Base-by-base conservation (phyloP, 2,329 filamentous ascomycete genomes). In the Penicillium concentricum region DNA sequence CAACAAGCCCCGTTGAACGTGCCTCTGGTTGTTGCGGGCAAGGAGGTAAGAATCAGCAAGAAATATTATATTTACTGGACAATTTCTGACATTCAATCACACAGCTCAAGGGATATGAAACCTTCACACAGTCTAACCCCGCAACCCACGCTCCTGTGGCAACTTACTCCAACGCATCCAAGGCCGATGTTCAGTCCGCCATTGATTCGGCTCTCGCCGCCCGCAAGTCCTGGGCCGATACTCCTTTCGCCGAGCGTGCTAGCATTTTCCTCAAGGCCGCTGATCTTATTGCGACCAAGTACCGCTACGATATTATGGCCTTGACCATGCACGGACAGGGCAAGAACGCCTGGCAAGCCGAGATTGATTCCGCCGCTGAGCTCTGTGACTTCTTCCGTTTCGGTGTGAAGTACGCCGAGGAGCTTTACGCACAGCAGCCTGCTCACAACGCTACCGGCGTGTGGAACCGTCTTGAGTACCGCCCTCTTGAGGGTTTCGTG, bases 271-370 rank as follows among this genome's bases (percentile, higher is more conserved):
- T 97, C 70, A 97, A 97, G 82, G 93, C 94, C 3, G 93, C 93
- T 34, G 92, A 97, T 72, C 81, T 99, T 61, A 86, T 99, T 65
- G 82, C 89, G 53, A 89, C 85, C 62, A 97, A 97, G 79, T 97
- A 99, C 78, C 86, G 94, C 72, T 97, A 96, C 77, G 91, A 97
- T 55, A 85, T 99, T 67, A 96, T 97, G 90, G 93, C 94, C 8
- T 86, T 91, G 43, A 97, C 94, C 15, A 96, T 97, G 86, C 81
- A 96, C 32, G 94, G 93, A 59, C 93, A 99, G 78, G 93, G 94
- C 69, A 97, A 97, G 85, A 97, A 97, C 74, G 91, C 91, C 46
- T 97, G 92, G 92, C 93, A 99, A 78, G 93, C 94, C n/a, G 93
- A 99, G 82, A 97, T 97, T 62, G 93, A 97, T 75, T 84, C 92